Base-by-base conservation (phyloP, 352 stramenopile genomes). In the Phytophthora nicotianae region DNA sequence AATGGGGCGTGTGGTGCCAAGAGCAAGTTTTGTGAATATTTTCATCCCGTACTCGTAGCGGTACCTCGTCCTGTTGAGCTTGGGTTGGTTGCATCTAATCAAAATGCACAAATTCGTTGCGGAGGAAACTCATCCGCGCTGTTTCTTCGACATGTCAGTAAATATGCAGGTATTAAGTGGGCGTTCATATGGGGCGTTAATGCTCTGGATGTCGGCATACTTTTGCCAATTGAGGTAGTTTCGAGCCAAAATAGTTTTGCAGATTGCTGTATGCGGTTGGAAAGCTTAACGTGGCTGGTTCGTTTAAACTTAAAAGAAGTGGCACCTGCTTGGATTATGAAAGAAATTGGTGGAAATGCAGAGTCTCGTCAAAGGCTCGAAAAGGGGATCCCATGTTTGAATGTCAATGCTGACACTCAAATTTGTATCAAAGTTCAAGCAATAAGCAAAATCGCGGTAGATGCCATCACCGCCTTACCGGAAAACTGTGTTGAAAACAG, bases 1-100 rank as follows among this genome's bases (percentile, higher is more conserved):
- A 53, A 67, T 20, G 73, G 76, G 8, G 70, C 64, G 3, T 81
- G 76, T 46, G 76, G 76, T 0, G 68, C 70, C 2, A 64, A 64
- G 17, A 85, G 73, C 23, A 82, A 73, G 19, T 85, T 85, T 50
- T 66, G 68, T 26, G 67, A 77, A 13, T 85, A 85, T 33, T 76
- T 71, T 37, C 42, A 71, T 5, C 73, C 73, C 10, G 71, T 81
- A 7, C 55, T 67, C 23, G 61, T 85, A 40, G n/a, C 58, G 11
- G 43, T 81, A 9, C 62, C 67, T 7, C 40, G 42, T 27, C 16
- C 27, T 35, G 35, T 29, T n/a, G 26, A 11, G 10, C 50, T 35
- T 65, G 14, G 21, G 5, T 38, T 50, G 23, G 5, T 7, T 43
- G 42, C 20, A 4, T 27, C 46, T 42, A 19, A 23, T 16, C 14